Base-by-base conservation (phyloP, 1,139 yeast genomes). In the Pichia sp. region DNA sequence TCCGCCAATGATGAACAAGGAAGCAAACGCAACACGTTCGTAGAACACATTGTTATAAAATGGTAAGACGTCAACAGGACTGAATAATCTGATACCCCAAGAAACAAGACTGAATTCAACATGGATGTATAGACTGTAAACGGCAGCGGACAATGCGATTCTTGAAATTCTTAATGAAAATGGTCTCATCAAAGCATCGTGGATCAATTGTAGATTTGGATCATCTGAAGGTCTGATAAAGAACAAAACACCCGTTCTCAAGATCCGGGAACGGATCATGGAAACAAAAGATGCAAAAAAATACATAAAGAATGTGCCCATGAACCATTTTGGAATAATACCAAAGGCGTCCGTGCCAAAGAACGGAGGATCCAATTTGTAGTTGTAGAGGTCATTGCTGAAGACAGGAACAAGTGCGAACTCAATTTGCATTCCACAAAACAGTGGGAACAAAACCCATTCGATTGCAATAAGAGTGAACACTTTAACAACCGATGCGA, bases 191-290 rank as follows among this genome's bases (percentile, higher is more conserved):
- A 93, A 68, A 1, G 96, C 94, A 62, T 91, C 96, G 56, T 89
- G 93, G 40, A 93, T 77, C n/a, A 94, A 78, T 54, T 93, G 80
- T 38, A 90, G 83, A 57, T 89, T 85, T 28, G 96, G 96, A 62
- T 93, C 97, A 57, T 91, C 96, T 3, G 97, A 96, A 30, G 96
- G 90, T 54, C 96, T 76, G 48, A 94, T 87, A 67, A 94, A 93
- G 66, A 81, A 93, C 38, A 93, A 70, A 3, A 89, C 96, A 7
- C 99, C 99, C 0, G 88, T 84, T 47, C 99, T 78, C 55, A 93
- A 75, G 37, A 90, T 82, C 47, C 72, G 69, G 37, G 76, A 71
- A 53, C 99, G 75, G 32, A 85, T 76, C 89, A 90, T 84, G 6
- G 95, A 88, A 34, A 93, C 91, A 67, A 81, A 93, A 43, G 85